Conservation (phyloP, 1,284 basidiomycete species). For the Ustilago tritici region DNA sequence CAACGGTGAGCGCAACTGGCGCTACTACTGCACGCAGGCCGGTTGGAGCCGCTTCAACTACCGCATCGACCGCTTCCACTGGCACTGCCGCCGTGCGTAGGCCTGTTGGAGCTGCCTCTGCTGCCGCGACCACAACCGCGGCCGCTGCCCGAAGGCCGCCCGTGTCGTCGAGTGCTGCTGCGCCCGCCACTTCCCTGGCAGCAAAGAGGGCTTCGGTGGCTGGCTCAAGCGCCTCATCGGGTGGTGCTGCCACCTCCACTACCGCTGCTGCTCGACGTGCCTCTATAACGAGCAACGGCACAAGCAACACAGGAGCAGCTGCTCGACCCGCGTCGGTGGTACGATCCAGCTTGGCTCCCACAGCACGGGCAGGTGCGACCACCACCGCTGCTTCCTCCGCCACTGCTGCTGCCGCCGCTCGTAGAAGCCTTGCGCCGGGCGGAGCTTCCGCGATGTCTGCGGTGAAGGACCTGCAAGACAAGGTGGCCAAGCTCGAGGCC, state of each 20-base stretch:
- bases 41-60: slow-evolving; percentile 13
- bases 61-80: slow-evolving; percentile 17
- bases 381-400: slow-evolving; percentile 16
- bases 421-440: slow-evolving; percentile 32
- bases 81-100: slow-evolving; percentile 29
- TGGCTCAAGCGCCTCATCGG: slow-evolving; percentile 33
- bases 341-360: slow-evolving; percentile 28
- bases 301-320: slow-evolving; percentile 26
- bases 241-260: slow-evolving; percentile 27
- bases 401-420: slow-evolving; percentile 21
- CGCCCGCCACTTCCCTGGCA: slow-evolving; percentile 25
- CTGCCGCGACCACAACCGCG: slow-evolving; percentile 26
- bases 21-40: slow-evolving; percentile 19
- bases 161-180: slow-evolving; percentile 27
- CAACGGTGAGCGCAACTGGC: slow-evolving; percentile 20
- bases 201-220: slow-evolving; percentile 32
- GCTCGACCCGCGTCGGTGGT: slow-evolving; percentile 32
- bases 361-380: slow-evolving; percentile 17
- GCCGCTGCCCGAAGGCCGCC: slow-evolving; percentile 43
- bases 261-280: slow-evolving; percentile 39
- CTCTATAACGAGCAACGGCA: slow-evolving; percentile 44
- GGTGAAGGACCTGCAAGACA: slow-evolving; percentile 48
- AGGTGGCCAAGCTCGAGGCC: slow-evolving; percentile 47
- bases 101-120: slow-evolving; percentile 21
- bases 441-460: slow-evolving; percentile 26